Percentiles rank a stretch among this genome's conserved stretches.
Conservation (phyloP, 768 basidiomycete genomes). For the Rhizopogon salebrosus region DNA sequence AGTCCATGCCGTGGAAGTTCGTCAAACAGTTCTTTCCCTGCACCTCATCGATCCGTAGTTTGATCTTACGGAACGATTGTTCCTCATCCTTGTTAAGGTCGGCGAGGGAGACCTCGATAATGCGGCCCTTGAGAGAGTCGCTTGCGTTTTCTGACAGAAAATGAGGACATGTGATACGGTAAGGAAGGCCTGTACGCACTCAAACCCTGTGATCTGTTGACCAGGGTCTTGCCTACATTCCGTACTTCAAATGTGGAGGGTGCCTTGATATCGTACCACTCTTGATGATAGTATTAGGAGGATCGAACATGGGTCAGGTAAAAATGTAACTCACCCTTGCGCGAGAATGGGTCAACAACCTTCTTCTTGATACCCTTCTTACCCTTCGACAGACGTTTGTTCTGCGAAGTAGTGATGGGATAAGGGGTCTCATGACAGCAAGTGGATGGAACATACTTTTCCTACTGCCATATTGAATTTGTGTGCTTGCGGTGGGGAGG, state of each 20-base stretch:
- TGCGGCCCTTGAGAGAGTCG: conserved; percentile 95
- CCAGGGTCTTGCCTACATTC: conserved; percentile 97
- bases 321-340: conserved; percentile 69
- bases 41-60: conserved; percentile 92
- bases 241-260: conserved; percentile 96
- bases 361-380: conserved; percentile 99
- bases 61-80: conserved; percentile 98
- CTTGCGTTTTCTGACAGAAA: conserved; percentile 83
- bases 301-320: not conserved
- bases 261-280: conserved; percentile 99
- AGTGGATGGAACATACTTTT: conserved; percentile 49
- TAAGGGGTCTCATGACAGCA: not conserved
- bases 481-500: conserved; percentile 30
- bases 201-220: conserved; percentile 95
- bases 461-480: conserved; percentile 78
- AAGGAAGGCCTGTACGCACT: conserved; percentile 53
- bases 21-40: conserved; percentile 99
- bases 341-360: conserved; percentile 99
- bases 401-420: conserved; percentile 41
- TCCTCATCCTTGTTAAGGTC: conserved; percentile 99
- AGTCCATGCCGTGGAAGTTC: conserved; percentile 99
- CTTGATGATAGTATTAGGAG: conserved; percentile 34
- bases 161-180: conserved; percentile 8
- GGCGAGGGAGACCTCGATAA: conserved; percentile 92
- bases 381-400: conserved; percentile 97